Evolutionary conservation across 345 rosid genomes (phyloP).

Genomic region (Salix exigua): DNA sequence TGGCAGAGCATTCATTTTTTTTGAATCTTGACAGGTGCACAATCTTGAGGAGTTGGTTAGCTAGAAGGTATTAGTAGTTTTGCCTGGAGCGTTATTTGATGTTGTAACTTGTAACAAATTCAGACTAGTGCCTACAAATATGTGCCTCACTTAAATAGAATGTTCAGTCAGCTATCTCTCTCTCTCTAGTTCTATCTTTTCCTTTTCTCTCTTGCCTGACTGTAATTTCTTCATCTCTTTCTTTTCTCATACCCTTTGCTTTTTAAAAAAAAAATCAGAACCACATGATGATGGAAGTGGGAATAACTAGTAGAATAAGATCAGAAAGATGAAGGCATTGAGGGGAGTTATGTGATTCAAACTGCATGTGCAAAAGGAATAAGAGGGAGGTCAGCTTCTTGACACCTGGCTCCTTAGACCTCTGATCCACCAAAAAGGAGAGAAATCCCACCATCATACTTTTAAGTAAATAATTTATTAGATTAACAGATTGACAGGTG

Average conservation of each 20-base stretch:
- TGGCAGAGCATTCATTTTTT: too few species aligned
- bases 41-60: background rate
- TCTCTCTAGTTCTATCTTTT: background rate
- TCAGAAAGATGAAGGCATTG: background rate
- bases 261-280: background rate
- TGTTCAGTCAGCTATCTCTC: background rate
- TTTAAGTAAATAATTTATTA: background rate
- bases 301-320: background rate
- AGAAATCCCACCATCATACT: background rate
- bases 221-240: background rate
- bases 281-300: background rate
- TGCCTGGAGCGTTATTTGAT: background rate
- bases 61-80: background rate
- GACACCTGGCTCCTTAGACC: background rate
- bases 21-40: background rate
- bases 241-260: background rate
- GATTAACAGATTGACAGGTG: background rate
- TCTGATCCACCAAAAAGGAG: background rate
- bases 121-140: background rate
- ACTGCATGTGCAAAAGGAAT: background rate
- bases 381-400: background rate
- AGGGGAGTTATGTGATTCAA: background rate
- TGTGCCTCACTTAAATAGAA: background rate
- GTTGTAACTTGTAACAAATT: background rate
- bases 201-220: background rate